Evolutionary conservation across 768 basidiomycete genomes (phyloP), one percentile per base, ranked within the genome.

Genomic region (Cantharellus anzutake): DNA sequence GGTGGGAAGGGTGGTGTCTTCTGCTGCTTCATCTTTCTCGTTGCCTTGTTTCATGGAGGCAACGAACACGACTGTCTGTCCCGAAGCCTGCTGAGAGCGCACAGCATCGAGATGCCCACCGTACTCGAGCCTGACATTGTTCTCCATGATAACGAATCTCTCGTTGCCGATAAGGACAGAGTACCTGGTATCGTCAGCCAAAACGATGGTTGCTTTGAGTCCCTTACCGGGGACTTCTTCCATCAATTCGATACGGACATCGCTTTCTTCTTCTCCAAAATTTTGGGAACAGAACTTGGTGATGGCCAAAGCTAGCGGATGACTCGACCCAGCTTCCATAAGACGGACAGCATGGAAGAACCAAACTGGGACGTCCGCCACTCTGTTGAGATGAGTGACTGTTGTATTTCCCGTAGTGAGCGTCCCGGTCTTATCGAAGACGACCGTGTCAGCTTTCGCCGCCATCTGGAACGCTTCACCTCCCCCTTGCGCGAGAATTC

Each of bases 351-450:
- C 67, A 59, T 73, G 71, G 35, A 61, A 64, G 1, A 68, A 66
- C 74, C 71, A 73, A 1, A 29, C 20, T 29, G 20, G 20, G 20
- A 29, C 20, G 20, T 60, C 2, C 53, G 40, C 5, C 52, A 55
- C 2, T 3, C 16, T 29, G 41, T 41, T 29, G 59, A 62, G 59
- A n/a, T 42, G 42, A 14, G 5, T 29, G 39, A 62, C 44, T n/a
- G 42, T 42, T 4, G 41, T 39, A 7, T 81, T 77, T 7, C 83
- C 83, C 61, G 77, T 71, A 0, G 88, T 89, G 35, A 90, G 70
- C 0, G 88, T 91, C 3, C 89, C 88, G 2, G 88, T 91, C 71
- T 92, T 92, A 70, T 92, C 89, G 62, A 91, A 87, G 2, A 82
- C 82, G 48, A 91, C 69, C 16, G 44, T 29, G 29, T 48, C 44